These are phyloP conservation scores for Stygiomarasmius scandens DNA, from an alignment of 1,284 basidiomycete species.

Conservation along the genomic window DNA sequence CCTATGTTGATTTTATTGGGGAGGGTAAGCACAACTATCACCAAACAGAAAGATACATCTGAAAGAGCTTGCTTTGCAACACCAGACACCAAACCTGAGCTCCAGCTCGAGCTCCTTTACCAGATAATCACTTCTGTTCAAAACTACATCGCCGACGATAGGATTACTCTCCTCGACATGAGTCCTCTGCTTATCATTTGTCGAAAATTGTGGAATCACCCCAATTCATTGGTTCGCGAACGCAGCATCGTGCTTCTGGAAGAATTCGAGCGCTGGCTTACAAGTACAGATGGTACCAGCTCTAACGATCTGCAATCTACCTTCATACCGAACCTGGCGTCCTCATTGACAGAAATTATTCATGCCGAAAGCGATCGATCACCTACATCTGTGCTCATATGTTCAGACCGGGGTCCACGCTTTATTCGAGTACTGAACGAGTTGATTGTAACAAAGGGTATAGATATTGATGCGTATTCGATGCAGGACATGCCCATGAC, in stretches of 20 bases:
- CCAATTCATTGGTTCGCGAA: conserved; percentile 9
- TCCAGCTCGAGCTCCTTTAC: conserved; percentile 11
- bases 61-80: background rate
- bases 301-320: conserved; percentile 11
- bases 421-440: conserved; percentile 13
- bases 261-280: conserved; percentile 14
- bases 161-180: conserved; percentile 17
- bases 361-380: conserved; percentile 8
- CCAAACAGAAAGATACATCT: background rate
- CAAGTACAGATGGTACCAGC: conserved; percentile 7
- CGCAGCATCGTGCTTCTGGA: conserved; percentile 8
- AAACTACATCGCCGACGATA: conserved; percentile 11
- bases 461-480: conserved; percentile 15
- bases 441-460: conserved; percentile 7
- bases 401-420: conserved; percentile 9
- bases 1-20: conserved; percentile 13
- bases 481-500: conserved; percentile 16
- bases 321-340: conserved; percentile 13
- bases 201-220: conserved; percentile 15
- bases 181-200: conserved; percentile 12
- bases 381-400: conserved; percentile 12
- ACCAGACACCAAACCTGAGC: conserved; percentile 3
- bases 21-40: conserved; percentile 9
- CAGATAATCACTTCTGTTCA: conserved; percentile 13
- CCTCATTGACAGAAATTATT: conserved; percentile 15